phyloP scores from a whole-genome alignment of 202 grass and related monocot genomes.

The Zizania palustris region DNA sequence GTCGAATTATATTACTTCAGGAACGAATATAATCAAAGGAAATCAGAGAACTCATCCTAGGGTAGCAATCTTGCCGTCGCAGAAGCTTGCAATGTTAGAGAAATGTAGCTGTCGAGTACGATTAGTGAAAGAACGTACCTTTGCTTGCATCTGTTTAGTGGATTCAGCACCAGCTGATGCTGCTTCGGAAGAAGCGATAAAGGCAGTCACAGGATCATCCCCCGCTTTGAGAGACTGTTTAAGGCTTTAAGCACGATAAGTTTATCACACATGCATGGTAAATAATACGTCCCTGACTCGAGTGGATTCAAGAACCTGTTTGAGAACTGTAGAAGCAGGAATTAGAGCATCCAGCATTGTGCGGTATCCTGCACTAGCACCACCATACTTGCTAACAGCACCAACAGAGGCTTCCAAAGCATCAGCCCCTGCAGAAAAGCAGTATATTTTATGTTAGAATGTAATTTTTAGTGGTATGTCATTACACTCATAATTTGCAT shows the following conservation, averaged over 20 bases:
- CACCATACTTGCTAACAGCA: slow-evolving; percentile 98
- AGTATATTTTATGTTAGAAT: slow-evolving; percentile 5
- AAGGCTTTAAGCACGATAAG: slow-evolving; percentile 36
- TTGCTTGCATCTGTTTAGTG: slow-evolving; percentile 94
- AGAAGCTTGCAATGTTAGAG: background rate
- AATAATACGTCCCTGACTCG: slow-evolving; percentile 6
- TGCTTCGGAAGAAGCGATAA: slow-evolving; percentile 82
- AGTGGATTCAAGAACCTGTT: slow-evolving; percentile 54
- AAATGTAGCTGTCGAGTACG: background rate
- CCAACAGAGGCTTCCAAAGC: slow-evolving; percentile 82
- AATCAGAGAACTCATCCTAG: background rate
- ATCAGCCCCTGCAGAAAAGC: slow-evolving; percentile 66
- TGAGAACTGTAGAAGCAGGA: slow-evolving; percentile 77
- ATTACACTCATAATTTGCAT: slow-evolving; percentile 15
- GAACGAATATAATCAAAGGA: background rate
- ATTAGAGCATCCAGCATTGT: slow-evolving; percentile 99
- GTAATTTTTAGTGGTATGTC: slow-evolving; percentile 17
- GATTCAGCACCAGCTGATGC: slow-evolving; percentile 84
- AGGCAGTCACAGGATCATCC: slow-evolving; percentile 79
- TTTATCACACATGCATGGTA: slow-evolving; percentile 32
- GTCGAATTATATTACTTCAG: background rate
- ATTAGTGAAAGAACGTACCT: slow-evolving; percentile 48
- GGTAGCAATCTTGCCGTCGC: background rate
- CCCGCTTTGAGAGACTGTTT: slow-evolving; percentile 80
- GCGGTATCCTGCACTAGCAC: slow-evolving; percentile 77